These are phyloP conservation scores for Neonectria magnoliae DNA, from an alignment of 2,329 filamentous ascomycete genomes.

Conservation along the genomic window DNA sequence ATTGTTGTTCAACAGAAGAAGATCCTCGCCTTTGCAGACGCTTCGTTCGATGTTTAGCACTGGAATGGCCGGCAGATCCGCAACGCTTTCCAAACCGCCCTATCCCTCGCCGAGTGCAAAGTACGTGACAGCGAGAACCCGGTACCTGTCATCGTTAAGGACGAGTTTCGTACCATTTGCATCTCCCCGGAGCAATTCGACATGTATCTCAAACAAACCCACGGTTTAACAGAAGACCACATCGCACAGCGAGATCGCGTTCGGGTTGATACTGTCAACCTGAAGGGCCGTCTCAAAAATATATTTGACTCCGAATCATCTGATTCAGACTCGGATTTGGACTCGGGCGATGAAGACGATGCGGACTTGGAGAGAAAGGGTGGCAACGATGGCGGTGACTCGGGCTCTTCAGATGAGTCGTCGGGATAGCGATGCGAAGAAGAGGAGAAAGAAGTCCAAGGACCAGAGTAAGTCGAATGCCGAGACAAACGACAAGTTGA, in stretches of 20 bases:
- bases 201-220: neutral
- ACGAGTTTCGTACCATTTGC: neutral
- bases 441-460: neutral
- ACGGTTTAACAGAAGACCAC: neutral
- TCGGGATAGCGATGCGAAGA: neutral
- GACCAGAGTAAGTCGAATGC: neutral
- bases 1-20: slow-evolving; percentile 35
- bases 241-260: neutral
- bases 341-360: neutral
- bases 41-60: no score
- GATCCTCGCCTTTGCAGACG: slow-evolving; percentile 21
- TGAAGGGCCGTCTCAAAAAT: no score
- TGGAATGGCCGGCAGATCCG: slow-evolving; percentile 50
- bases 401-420: neutral
- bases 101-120: slow-evolving; percentile 48
- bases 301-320: neutral
- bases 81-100: slow-evolving; percentile 44
- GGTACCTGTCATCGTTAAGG: no score
- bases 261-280: neutral
- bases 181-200: neutral
- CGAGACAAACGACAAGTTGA: neutral
- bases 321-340: neutral
- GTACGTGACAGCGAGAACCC: slow-evolving; percentile 37
- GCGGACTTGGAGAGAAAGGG: neutral
- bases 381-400: neutral